Evolutionary conservation across 306 rosid genomes (phyloP).

Genomic region (Hippophae gyantsensis): DNA sequence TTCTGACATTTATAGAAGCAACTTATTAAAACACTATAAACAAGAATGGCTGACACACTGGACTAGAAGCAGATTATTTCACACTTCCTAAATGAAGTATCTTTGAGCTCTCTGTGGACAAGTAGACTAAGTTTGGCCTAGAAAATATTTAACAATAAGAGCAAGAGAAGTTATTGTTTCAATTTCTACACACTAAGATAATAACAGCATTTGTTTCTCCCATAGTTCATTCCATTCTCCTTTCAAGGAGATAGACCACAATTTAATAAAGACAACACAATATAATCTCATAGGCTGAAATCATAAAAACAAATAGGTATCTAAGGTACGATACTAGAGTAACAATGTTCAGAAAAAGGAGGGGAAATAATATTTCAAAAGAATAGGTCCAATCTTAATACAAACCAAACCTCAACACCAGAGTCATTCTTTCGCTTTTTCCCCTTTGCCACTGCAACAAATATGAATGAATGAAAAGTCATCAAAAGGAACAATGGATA

Average conservation of each 20-base stretch:
- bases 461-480: slow-evolving; percentile 9
- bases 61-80: background rate
- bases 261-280: background rate
- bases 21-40: slow-evolving; percentile 11
- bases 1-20: slow-evolving; percentile 44
- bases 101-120: background rate
- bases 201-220: background rate
- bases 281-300: too few relatives aligned
- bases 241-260: background rate
- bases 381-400: slow-evolving; percentile 9
- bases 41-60: background rate
- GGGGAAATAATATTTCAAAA: slow-evolving; percentile 3
- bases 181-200: background rate
- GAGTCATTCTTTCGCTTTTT: slow-evolving; percentile 77
- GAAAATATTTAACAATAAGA: background rate
- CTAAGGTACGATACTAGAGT: too few relatives aligned
- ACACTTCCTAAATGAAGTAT: slow-evolving; percentile 4
- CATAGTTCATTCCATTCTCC: background rate
- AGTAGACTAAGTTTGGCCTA: background rate
- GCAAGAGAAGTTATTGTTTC: background rate
- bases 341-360: background rate
- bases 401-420: slow-evolving; percentile 59
- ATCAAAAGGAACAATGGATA: too few relatives aligned
- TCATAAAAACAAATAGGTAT: too few relatives aligned
- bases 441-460: slow-evolving; percentile 60